phyloP scores from a whole-genome alignment of 345 rosid species.

The Camelina sativa region DNA sequence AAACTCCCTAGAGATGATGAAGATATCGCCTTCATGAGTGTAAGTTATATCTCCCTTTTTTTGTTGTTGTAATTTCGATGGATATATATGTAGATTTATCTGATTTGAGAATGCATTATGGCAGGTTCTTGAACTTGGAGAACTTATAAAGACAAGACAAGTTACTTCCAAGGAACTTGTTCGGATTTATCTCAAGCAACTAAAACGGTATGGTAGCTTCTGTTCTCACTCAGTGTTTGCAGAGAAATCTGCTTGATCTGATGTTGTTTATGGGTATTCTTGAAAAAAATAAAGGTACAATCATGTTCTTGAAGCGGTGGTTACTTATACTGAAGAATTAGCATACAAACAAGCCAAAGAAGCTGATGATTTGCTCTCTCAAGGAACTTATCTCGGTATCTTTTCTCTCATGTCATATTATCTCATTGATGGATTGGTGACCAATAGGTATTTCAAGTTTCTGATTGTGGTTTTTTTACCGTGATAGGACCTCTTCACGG shows the following conservation, averaged over 20 bases:
- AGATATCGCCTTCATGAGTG: slow-evolving; percentile 86
- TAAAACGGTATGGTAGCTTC: slow-evolving; percentile 58
- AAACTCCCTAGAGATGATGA: slow-evolving; percentile 58
- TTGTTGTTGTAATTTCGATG: background rate
- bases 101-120: slow-evolving; percentile 24
- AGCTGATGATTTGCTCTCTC: slow-evolving; percentile 76
- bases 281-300: slow-evolving; percentile 56
- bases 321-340: slow-evolving; percentile 75
- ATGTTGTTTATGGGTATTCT: slow-evolving; percentile 26
- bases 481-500: slow-evolving; percentile 89
- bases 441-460: background rate
- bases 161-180: slow-evolving; percentile 75
- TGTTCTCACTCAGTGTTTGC: background rate
- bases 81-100: background rate
- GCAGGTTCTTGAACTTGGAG: slow-evolving; percentile 85
- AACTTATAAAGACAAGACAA: slow-evolving; percentile 71
- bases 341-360: slow-evolving; percentile 84
- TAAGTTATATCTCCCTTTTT: slow-evolving; percentile 39
- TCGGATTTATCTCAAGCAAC: slow-evolving; percentile 58
- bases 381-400: slow-evolving; percentile 80
- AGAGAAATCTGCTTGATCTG: slow-evolving; percentile 3
- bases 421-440: slow-evolving; percentile 54
- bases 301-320: slow-evolving; percentile 74
- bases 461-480: background rate
- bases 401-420: slow-evolving; percentile 39